Conservation (phyloP, 1,139 yeast genomes). For the Sugiyamaella japonica region DNA sequence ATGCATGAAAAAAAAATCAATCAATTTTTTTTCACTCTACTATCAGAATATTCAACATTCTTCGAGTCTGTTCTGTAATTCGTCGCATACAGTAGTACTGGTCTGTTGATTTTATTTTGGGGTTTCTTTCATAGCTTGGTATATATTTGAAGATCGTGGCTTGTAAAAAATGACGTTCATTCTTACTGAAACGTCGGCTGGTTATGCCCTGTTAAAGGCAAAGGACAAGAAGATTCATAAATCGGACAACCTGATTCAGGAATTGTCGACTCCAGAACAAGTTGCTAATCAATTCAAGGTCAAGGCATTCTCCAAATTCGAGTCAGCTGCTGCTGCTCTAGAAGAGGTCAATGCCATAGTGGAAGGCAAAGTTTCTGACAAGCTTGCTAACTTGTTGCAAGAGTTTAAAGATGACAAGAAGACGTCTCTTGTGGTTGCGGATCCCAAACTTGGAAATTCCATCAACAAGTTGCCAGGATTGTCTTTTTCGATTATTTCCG, state of each 20-base stretch:
- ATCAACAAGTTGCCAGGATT: slow-evolving; percentile 87
- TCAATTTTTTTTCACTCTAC: slow-evolving; percentile 10
- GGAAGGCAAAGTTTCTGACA: slow-evolving; percentile 91
- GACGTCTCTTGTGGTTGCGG: slow-evolving; percentile 87
- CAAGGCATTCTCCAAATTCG: slow-evolving; percentile 92
- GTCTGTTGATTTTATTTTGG: background rate
- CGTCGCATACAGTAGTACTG: slow-evolving; percentile 1
- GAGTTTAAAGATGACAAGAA: slow-evolving; percentile 87
- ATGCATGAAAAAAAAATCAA: slow-evolving; percentile 13
- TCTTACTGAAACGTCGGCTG: slow-evolving; percentile 97
- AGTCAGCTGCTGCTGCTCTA: slow-evolving; percentile 91
- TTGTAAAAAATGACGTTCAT: slow-evolving; percentile 83
- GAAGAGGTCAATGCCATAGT: slow-evolving; percentile 92
- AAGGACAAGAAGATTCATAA: slow-evolving; percentile 96
- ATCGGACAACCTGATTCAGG: slow-evolving; percentile 70
- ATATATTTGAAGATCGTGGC: background rate
- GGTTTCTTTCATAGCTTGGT: background rate
- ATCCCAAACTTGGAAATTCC: slow-evolving; percentile 93
- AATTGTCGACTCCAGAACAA: slow-evolving; percentile 79
- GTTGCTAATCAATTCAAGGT: slow-evolving; percentile 79
- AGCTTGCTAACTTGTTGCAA: slow-evolving; percentile 71
- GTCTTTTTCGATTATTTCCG: slow-evolving; percentile 85
- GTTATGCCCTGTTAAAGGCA: slow-evolving; percentile 95
- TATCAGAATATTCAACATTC: background rate
- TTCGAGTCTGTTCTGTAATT: background rate